Conservation (phyloP, 2,329 filamentous ascomycete species). For the Ophiostoma novo-ulmi region DNA sequence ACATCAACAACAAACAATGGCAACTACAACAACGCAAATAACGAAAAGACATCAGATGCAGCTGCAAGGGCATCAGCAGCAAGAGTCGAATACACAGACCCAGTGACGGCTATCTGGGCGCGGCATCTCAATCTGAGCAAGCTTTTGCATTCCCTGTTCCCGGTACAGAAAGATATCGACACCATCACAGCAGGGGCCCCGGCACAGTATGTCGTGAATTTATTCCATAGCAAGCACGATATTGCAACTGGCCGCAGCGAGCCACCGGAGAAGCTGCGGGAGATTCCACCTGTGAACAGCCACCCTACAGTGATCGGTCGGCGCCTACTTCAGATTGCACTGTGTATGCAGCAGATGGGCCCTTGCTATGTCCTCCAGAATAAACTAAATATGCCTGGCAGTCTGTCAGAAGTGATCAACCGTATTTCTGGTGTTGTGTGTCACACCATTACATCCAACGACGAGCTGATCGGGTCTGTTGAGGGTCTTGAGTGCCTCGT, state of each 20-base stretch:
- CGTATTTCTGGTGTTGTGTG: slow-evolving; percentile 35
- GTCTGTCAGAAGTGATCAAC: slow-evolving; percentile 31
- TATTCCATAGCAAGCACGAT: slow-evolving; percentile 35
- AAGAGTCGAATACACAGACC: not conserved
- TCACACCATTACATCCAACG: slow-evolving; percentile 45
- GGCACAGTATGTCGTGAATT: slow-evolving; percentile 31
- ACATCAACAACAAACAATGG: not conserved
- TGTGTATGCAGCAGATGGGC: slow-evolving; percentile 44
- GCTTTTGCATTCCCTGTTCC: slow-evolving; percentile 35
- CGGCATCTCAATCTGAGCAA: slow-evolving; percentile 34
- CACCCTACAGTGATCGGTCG: slow-evolving; percentile 48
- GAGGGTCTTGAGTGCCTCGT: slow-evolving; percentile 51
- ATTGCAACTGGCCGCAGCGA: slow-evolving; percentile 33
- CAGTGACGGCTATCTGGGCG: slow-evolving; percentile 22
- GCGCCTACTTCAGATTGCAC: slow-evolving; percentile 43
- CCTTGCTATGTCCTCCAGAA: slow-evolving; percentile 32
- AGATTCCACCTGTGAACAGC: slow-evolving; percentile 34
- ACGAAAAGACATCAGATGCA: no score
- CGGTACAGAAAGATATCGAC: slow-evolving; percentile 35
- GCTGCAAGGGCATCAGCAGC: not conserved
- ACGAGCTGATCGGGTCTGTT: slow-evolving; percentile 47
- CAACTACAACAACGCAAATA: not conserved
- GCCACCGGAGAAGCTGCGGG: slow-evolving; percentile 28
- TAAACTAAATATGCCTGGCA: slow-evolving; percentile 30
- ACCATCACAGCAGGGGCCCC: slow-evolving; percentile 31